Evolutionary conservation across 2,329 filamentous ascomycete genomes (phyloP), one percentile per base, ranked within the genome.

Genomic region (Paracorniculantispora psalliotae): DNA sequence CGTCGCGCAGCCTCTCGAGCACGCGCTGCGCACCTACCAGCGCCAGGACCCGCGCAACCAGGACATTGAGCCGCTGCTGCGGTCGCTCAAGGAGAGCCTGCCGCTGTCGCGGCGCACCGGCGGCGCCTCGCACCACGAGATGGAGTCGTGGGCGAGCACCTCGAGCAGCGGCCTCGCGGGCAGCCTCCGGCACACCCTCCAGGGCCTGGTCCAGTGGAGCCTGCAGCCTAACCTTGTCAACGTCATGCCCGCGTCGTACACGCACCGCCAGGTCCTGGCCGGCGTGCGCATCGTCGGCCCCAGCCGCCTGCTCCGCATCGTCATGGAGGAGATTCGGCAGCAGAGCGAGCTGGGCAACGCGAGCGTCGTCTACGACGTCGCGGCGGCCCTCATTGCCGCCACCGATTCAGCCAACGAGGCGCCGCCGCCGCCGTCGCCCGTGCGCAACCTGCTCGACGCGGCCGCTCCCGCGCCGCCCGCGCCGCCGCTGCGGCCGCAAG

Each of bases 11-110:
- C 85, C 85, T 0, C 73, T 92, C 2, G 86, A 89, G 65, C 81
- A 85, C 61, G 83, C 85, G 2, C 79, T 93, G 15, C 81, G 85
- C 28, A 83, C 81, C 15, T 82, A 90, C 56, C 86, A 89, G 65
- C 81, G 82, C 26, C 82, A 83, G 30, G 82, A 89, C 47, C 87
- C 89, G 0, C 81, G 81, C 52, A 86, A 85, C 52, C 84, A 86
- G 62, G 86, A 90, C 51, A 81, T 92, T 47, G 86, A 89, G 59
- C 86, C 86, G 1, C 77, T 94, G 1, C 77, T 90, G 1, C 79
- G 81, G n/a, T 77, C 82, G 0, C 82, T 93, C 23, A 84, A 84
- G 61, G 80, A 83, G 63, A 84, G 70, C 73, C 83, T 79, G 57
- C 82, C 71, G 54, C 69, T 82, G 2, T 84, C 82, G 2, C 79